Evolutionary conservation across 768 basidiomycete genomes (phyloP).

Genomic region (Rhodotorula babjevae): DNA sequence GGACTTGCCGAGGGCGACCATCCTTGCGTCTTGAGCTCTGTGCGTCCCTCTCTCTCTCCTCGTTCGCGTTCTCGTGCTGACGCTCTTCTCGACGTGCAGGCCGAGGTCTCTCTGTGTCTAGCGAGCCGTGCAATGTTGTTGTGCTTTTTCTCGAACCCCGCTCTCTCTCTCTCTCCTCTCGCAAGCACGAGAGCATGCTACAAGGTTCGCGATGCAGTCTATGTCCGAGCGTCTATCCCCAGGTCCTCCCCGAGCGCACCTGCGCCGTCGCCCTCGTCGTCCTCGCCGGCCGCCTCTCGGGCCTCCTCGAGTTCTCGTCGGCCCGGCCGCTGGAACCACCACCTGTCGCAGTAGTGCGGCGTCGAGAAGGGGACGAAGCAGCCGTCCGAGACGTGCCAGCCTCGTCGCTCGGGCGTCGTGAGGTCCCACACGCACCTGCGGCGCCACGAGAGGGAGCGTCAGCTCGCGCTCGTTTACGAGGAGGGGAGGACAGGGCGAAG

Average conservation of each 20-base stretch:
- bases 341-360: neutral
- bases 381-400: neutral
- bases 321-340: neutral
- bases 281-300: too few relatives aligned
- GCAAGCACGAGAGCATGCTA: too few relatives aligned
- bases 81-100: neutral
- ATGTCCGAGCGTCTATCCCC: too few relatives aligned
- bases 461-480: neutral
- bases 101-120: too few relatives aligned
- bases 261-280: too few relatives aligned
- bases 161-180: too few relatives aligned
- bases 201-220: too few relatives aligned
- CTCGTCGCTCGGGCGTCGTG: neutral
- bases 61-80: neutral
- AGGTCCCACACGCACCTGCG: slow-evolving; percentile 2
- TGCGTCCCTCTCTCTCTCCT: neutral
- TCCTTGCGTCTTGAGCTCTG: neutral
- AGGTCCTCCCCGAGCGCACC: too few relatives aligned
- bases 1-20: neutral
- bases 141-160: too few relatives aligned
- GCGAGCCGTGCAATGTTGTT: too few relatives aligned
- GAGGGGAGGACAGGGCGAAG: neutral
- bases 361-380: neutral
- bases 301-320: neutral
- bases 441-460: neutral